phyloP scores from a whole-genome alignment of 164 flowering plant species.

The Hamamelis virginiana region DNA sequence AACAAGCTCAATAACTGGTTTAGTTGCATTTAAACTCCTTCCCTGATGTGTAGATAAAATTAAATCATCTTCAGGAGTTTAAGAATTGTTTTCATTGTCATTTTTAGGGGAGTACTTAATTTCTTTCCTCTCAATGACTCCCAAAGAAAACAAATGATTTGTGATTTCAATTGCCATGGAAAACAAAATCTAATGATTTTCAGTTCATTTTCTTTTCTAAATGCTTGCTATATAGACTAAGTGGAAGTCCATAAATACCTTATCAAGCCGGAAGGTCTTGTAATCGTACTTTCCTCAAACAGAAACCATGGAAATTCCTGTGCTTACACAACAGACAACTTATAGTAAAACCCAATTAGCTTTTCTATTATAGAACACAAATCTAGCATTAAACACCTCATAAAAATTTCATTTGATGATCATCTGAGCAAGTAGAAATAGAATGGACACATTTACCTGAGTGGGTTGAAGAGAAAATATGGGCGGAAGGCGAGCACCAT shows the following conservation, averaged over 20 bases:
- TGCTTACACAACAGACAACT: not conserved
- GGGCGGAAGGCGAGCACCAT: not conserved
- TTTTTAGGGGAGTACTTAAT: not conserved
- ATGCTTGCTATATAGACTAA: not conserved
- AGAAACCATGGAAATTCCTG: not conserved
- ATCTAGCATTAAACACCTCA: not conserved
- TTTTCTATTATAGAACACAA: not conserved
- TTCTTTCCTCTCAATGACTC: not conserved
- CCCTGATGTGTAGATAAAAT: not conserved
- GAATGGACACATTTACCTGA: conserved; percentile 1
- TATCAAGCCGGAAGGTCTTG: conserved; percentile 1
- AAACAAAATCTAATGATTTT: too few relatives aligned
- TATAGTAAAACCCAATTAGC: not conserved
- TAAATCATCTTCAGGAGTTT: not conserved
- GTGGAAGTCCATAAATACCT: not conserved
- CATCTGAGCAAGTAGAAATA: too few relatives aligned
- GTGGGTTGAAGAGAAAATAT: not conserved
- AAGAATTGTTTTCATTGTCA: too few relatives aligned
- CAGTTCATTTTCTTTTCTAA: not conserved
- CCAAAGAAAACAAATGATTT: not conserved
- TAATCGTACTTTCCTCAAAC: conserved; percentile 8
- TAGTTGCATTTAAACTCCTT: too few relatives aligned
- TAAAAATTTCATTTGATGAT: too few relatives aligned
- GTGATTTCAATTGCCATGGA: not conserved
- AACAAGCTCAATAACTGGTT: too few relatives aligned